These are phyloP conservation scores for Dichotomopilus funicola DNA, from an alignment of 2,329 filamentous ascomycete species.

Conservation along the genomic window DNA sequence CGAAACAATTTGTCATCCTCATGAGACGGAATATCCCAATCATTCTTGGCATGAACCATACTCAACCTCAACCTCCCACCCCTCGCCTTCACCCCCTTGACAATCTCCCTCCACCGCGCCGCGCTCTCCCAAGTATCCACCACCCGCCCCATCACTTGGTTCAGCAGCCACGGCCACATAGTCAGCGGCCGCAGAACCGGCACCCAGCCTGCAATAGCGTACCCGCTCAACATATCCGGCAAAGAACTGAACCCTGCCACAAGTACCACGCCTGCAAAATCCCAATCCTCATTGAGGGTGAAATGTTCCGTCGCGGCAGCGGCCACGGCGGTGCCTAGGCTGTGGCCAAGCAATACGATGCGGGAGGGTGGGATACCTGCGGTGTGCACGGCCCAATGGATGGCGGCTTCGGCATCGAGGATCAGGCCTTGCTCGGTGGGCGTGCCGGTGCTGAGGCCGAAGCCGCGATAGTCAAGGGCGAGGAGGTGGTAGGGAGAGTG, in stretches of 20 bases:
- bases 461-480: conserved; percentile 88
- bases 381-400: conserved; percentile 64
- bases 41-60: conserved; percentile 74
- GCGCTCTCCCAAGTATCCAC: conserved; percentile 78
- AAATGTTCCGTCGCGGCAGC: conserved; percentile 68
- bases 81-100: conserved; percentile 43
- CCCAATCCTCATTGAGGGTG: conserved; percentile 38
- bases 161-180: conserved; percentile 57
- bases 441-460: conserved; percentile 70
- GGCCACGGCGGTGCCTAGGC: conserved; percentile 79
- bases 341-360: conserved; percentile 80
- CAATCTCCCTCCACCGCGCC: conserved; percentile 54
- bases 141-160: conserved; percentile 55
- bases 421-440: conserved; percentile 79
- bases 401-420: conserved; percentile 64
- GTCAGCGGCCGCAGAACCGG: conserved; percentile 73
- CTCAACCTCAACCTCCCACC: conserved; percentile 51
- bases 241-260: conserved; percentile 74
- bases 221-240: conserved; percentile 65
- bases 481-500: conserved; percentile 70
- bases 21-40: conserved; percentile 72
- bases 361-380: conserved; percentile 60
- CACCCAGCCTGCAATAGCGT: conserved; percentile 69
- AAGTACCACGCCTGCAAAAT: conserved; percentile 75
- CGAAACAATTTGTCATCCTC: conserved; percentile 61